Percentiles rank a stretch among this genome's conserved stretches.
Evolutionary conservation across 176 grass and related monocot species (phyloP).

Genomic region (Oropetium thomaeum): DNA sequence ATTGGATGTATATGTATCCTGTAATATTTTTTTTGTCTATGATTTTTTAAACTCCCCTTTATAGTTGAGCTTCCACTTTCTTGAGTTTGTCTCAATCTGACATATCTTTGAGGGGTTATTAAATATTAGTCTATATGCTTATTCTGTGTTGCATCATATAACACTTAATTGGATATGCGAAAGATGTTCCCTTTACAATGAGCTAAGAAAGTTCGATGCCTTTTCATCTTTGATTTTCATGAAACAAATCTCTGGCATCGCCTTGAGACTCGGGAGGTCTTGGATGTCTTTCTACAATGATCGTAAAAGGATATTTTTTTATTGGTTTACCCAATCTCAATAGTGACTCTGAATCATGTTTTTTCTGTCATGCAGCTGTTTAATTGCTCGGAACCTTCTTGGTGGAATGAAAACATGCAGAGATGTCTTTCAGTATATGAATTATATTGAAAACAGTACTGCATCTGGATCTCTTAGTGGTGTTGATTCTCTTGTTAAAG

Average conservation of each 20-base stretch:
- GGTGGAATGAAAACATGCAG: conserved; percentile 94
- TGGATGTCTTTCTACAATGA: not conserved
- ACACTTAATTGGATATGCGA: not conserved
- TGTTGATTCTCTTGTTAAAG: conserved; percentile 84
- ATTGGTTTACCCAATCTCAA: conserved; percentile 18
- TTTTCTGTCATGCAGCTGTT: conserved; percentile 60
- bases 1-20: not conserved
- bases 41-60: not conserved
- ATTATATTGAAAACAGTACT: conserved; percentile 64
- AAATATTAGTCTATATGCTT: not conserved
- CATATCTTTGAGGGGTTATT: not conserved
- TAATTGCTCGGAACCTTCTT: conserved; percentile 90
- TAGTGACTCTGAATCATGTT: conserved; percentile 23
- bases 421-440: conserved; percentile 88
- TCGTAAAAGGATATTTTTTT: not conserved
- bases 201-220: not conserved
- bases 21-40: not conserved
- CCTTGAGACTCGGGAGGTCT: not conserved
- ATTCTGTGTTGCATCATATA: not conserved
- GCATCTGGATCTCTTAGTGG: conserved; percentile 59
- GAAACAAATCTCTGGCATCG: not conserved
- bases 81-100: not conserved
- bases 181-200: not conserved
- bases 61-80: not conserved
- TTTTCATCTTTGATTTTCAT: conserved; percentile 8